phyloP scores from a whole-genome alignment of 768 basidiomycete genomes.

The Tulasnella sp. region DNA sequence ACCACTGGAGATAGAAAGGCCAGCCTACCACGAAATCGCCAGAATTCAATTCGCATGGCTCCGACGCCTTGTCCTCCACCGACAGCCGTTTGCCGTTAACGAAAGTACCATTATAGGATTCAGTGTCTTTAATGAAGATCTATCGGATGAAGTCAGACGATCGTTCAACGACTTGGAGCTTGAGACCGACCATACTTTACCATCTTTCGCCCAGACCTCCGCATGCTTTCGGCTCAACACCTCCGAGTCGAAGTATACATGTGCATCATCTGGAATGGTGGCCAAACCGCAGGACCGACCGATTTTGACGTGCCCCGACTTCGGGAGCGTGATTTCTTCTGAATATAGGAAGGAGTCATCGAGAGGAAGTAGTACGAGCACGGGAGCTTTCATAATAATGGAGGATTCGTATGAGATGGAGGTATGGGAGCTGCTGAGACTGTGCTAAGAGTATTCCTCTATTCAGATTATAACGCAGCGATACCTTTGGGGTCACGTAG shows the following conservation, averaged over 20 bases:
- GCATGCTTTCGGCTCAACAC: constrained; percentile 90
- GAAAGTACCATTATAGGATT: constrained; percentile 95
- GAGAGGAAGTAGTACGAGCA: constrained; percentile 47
- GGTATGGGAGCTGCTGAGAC: no score
- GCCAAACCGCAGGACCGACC: constrained; percentile 94
- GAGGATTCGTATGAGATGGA: no score
- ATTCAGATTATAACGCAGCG: no score
- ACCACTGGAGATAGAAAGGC: background rate
- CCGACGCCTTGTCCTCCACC: constrained; percentile 78
- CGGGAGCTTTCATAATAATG: background rate
- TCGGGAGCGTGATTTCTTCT: constrained; percentile 77
- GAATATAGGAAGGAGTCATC: constrained; percentile 83
- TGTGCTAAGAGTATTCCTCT: no score
- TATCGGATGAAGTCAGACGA: constrained; percentile 26
- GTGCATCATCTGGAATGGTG: constrained; percentile 79
- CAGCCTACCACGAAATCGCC: constrained; percentile 86
- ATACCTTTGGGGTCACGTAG: no score
- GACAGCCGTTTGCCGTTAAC: constrained; percentile 92
- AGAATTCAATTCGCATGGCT: constrained; percentile 85
- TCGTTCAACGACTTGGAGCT: background rate
- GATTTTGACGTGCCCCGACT: constrained; percentile 66
- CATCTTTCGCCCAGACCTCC: constrained; percentile 89
- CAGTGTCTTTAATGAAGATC: constrained; percentile 98
- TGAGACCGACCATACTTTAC: constrained; percentile 48
- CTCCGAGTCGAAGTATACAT: constrained; percentile 96